Conservation (phyloP, 768 basidiomycete species). For the Xerocomellus amylosporus region DNA sequence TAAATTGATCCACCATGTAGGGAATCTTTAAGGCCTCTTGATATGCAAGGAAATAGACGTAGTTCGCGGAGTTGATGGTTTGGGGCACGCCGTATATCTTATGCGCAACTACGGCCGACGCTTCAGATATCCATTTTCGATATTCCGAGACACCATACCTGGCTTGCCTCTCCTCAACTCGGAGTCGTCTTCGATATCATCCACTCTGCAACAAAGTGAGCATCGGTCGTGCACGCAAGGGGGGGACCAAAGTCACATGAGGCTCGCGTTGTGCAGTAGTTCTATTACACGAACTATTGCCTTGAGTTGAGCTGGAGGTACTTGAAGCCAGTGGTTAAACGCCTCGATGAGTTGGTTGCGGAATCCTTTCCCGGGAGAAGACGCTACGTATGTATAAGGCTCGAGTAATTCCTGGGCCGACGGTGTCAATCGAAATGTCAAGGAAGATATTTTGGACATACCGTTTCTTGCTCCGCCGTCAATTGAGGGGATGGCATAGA, state of each 20-base stretch:
- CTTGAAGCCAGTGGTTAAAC: conserved; percentile 90
- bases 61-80: conserved; percentile 96
- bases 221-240: not conserved
- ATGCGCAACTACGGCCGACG: conserved; percentile 68
- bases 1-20: not conserved
- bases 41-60: conserved; percentile 93
- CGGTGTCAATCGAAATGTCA: not conserved
- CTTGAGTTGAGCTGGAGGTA: conserved; percentile 66
- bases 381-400: conserved; percentile 82
- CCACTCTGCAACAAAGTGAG: conserved; percentile 54
- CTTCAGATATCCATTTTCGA: not conserved
- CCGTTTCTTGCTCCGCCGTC: conserved; percentile 24
- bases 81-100: conserved; percentile 96
- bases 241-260: conserved; percentile 58
- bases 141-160: conserved; percentile 40
- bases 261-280: conserved; percentile 91
- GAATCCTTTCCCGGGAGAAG: conserved; percentile 89
- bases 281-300: conserved; percentile 78
- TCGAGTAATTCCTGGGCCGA: conserved; percentile 59
- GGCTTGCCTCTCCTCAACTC: conserved; percentile 83
- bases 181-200: conserved; percentile 94
- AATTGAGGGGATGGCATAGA: conserved; percentile 23
- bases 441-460: conserved; percentile 5
- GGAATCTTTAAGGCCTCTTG: conserved; percentile 61
- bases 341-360: conserved; percentile 83